Conservation (phyloP, 1,284 basidiomycete genomes). For the Pseudozyma sp. region DNA sequence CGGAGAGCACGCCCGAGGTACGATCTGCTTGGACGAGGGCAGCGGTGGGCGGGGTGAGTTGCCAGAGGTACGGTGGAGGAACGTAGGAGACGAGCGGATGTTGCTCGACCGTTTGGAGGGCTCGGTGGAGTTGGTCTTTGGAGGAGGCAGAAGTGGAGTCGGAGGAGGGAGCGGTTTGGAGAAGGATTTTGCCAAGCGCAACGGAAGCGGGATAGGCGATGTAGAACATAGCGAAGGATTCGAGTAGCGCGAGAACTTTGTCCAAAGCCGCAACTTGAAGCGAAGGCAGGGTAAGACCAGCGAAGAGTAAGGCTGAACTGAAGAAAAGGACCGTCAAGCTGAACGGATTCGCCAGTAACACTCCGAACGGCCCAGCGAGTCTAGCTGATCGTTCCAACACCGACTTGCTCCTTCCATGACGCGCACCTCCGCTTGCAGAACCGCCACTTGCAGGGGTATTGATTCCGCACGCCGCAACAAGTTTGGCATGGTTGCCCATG, state of each 20-base stretch:
- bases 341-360: conserved; percentile 65
- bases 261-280: conserved; percentile 65
- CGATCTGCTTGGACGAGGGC: conserved; percentile 39
- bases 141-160: conserved; percentile 9
- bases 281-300: conserved; percentile 57
- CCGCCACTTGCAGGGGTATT: conserved; percentile 54
- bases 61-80: conserved; percentile 61
- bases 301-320: conserved; percentile 51
- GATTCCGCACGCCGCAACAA: conserved; percentile 66
- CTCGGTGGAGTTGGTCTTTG: conserved; percentile 49
- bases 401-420: conserved; percentile 51
- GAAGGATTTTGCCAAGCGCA: conserved; percentile 62
- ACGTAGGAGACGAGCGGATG: conserved; percentile 60
- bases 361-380: conserved; percentile 48
- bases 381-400: conserved; percentile 55
- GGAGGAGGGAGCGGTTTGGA: conserved; percentile 60
- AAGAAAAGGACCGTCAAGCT: conserved; percentile 66
- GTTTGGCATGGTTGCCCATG: conserved; percentile 60
- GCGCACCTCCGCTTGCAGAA: conserved; percentile 23
- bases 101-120: conserved; percentile 58
- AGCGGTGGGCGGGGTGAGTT: conserved; percentile 63
- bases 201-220: conserved; percentile 60
- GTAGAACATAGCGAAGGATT: conserved; percentile 65
- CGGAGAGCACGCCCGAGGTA: conserved; percentile 40
- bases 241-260: conserved; percentile 66